Conservation (phyloP, 108 stramenopile genomes). For the Skeletonema potamos region DNA sequence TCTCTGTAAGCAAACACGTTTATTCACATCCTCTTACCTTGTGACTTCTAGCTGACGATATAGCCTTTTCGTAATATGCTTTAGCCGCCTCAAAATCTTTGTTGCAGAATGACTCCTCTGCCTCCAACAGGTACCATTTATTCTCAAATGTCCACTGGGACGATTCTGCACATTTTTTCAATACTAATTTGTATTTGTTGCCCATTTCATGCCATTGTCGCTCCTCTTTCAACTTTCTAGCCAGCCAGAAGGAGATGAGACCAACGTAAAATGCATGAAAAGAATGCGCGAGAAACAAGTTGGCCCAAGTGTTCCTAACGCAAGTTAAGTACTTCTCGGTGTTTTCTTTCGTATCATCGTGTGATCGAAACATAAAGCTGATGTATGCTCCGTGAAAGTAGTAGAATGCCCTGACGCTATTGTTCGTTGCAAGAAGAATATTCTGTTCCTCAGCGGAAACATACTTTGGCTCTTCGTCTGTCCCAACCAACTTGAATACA, state of each 20-base stretch:
- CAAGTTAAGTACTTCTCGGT: too few species aligned
- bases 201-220: not conserved
- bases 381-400: not conserved
- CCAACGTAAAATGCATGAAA: not conserved
- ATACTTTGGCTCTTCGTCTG: not conserved
- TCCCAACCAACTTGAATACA: not conserved
- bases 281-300: too few species aligned
- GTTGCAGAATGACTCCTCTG: not conserved
- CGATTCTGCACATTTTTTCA: not conserved
- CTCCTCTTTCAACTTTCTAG: not conserved
- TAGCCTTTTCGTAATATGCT: too few species aligned
- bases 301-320: too few species aligned
- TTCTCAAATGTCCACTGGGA: conserved; percentile 14
- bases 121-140: not conserved
- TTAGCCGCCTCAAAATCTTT: too few species aligned
- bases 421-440: not conserved
- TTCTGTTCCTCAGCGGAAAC: not conserved
- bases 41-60: too few species aligned
- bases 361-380: too few species aligned
- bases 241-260: not conserved
- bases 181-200: not conserved
- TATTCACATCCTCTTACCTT: too few species aligned
- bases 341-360: too few species aligned
- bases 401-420: not conserved
- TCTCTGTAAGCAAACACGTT: too few species aligned